A percentile compares a stretch with the other conserved stretches of the same genome.
These are phyloP conservation scores for Akebia trifoliata DNA, from an alignment of 164 flowering plant species.

Conservation along the genomic window DNA sequence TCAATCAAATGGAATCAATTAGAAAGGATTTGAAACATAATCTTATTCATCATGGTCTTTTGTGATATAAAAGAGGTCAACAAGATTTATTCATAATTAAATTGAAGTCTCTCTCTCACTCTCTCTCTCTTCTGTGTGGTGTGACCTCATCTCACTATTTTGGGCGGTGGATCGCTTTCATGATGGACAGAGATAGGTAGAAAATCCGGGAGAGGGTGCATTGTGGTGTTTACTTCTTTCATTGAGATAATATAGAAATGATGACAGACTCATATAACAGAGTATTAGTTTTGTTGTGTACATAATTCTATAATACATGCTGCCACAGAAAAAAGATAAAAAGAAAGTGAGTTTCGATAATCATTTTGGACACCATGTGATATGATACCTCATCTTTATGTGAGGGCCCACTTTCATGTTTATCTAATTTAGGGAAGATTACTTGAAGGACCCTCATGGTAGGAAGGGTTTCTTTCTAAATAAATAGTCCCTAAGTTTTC, in stretches of 20 bases:
- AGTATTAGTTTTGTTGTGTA: background rate
- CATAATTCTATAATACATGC: background rate
- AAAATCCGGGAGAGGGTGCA: background rate
- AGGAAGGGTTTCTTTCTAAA: no score
- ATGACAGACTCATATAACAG: background rate
- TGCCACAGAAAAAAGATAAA: background rate
- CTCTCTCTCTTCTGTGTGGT: background rate
- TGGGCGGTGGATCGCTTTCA: conserved; percentile 8
- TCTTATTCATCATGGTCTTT: no score
- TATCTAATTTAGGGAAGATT: no score
- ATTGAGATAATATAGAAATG: background rate
- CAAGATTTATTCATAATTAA: no score
- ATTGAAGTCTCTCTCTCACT: no score
- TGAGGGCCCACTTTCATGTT: no score
- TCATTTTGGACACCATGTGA: background rate
- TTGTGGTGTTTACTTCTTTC: background rate
- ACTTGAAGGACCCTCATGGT: no score
- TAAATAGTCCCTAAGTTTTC: no score
- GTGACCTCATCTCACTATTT: background rate
- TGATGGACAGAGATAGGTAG: background rate
- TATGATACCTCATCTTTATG: background rate
- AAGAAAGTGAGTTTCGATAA: background rate
- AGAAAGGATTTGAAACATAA: no score
- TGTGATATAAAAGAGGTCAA: no score
- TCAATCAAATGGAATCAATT: no score